Evolutionary conservation across 306 rosid species (phyloP), one percentile per base, ranked within the genome.

Genomic region (Vigna reflexopilosa): DNA sequence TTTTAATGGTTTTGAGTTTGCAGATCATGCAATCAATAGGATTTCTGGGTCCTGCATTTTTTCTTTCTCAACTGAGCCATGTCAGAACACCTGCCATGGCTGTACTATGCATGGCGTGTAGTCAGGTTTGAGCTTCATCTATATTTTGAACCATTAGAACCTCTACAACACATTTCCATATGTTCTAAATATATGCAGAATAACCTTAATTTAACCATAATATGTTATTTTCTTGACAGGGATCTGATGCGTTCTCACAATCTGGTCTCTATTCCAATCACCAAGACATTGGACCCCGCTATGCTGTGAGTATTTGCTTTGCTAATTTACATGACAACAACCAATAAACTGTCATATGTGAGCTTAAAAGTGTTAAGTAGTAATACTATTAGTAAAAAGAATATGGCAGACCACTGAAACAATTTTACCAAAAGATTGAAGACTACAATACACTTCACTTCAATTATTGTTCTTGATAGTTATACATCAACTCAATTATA

Each of bases 21-120:
- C 91, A 91, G 95, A 87, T 92, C 84, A 90, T 90, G 95, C 95
- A 92, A 81, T 85, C 97, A 42, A 88, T 89, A 36, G 93, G 93
- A 24, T 91, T 91, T 85, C 76, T 93, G 50, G 97, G 96, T 62
- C 96, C 96, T 3, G 93, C 96, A 42, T 82, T 93, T 83, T 91
- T 91, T 76, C 96, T 87, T 83, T 82, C 91, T 7, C 97, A 84
- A 86, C 90, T 91, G 74, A 88, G 91, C 82, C 93, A 77, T 67
- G 86, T 89, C 67, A 81, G 62, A 73, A 89, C 91, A 82, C 94
- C 94, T 30, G 77, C 90, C 63, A 73, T 89, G 90, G 90, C 94
- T 81, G 96, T 90, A 38, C 72, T 88, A 50, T 88, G 91, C 89
- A 91, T 93, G 96, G 90, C 94, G n/a, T 91, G 96, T 83, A 84